phyloP scores from a whole-genome alignment of 345 rosid genomes.

The Citrus glauca region DNA sequence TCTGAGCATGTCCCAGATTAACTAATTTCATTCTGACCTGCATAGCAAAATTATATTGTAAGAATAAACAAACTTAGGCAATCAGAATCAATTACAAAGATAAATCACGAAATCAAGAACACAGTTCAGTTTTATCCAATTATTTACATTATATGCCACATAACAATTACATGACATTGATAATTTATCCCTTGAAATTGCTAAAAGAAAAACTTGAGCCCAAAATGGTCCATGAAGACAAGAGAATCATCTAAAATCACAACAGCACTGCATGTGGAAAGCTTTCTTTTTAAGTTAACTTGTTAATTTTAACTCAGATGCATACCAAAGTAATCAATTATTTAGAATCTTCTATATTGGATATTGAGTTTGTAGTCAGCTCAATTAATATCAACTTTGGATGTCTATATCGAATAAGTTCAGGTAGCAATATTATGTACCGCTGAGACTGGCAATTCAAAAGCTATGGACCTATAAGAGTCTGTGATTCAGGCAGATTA shows the following conservation, averaged over 20 bases:
- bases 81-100: not conserved
- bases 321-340: not conserved
- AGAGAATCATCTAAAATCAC: not conserved
- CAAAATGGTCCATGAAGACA: not conserved
- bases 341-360: not conserved
- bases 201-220: not conserved
- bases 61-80: constrained; percentile 6
- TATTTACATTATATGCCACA: not conserved
- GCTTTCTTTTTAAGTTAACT: not conserved
- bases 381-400: too few relatives aligned
- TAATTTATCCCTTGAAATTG: not conserved
- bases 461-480: not conserved
- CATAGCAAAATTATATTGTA: constrained; percentile 16
- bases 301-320: not conserved
- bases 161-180: not conserved
- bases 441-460: not conserved
- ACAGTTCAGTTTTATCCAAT: not conserved
- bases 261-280: not conserved
- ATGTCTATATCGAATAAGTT: not conserved
- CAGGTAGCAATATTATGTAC: not conserved
- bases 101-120: not conserved
- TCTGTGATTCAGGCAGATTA: not conserved
- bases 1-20: constrained; percentile 77
- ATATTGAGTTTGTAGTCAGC: too few relatives aligned
- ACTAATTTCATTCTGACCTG: constrained; percentile 86